Evolutionary conservation across 2,329 filamentous ascomycete species (phyloP).

Genomic region (Passalora sequoiae): DNA sequence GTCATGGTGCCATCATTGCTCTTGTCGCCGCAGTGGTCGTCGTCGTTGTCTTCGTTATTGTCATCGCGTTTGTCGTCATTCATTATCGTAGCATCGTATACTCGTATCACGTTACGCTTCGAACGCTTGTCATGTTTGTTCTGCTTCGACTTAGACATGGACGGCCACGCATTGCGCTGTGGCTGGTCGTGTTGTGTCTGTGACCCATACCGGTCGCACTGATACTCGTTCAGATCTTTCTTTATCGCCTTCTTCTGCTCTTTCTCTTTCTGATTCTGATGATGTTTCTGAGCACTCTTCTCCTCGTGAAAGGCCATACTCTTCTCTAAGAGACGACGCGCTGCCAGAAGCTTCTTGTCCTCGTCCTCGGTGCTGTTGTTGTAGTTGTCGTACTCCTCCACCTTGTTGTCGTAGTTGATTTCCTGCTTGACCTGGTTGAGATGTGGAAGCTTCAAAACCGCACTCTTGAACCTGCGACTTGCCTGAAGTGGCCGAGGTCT

Average conservation of each 20-base stretch:
- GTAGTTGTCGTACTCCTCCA: slow-evolving; percentile 16
- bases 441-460: slow-evolving; percentile 47
- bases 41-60: too few species aligned
- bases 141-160: slow-evolving; percentile 22
- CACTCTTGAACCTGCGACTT: slow-evolving; percentile 41
- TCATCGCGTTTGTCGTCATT: too few species aligned
- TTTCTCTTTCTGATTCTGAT: slow-evolving; percentile 29
- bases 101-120: slow-evolving; percentile 14
- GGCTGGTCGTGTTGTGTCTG: slow-evolving; percentile 26
- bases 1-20: slow-evolving; percentile 2
- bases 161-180: slow-evolving; percentile 13
- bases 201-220: slow-evolving; percentile 30
- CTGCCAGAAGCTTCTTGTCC: slow-evolving; percentile 19
- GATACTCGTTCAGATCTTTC: slow-evolving; percentile 28
- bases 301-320: slow-evolving; percentile 28
- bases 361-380: slow-evolving; percentile 21
- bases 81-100: slow-evolving; percentile 21
- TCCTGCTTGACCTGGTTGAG: slow-evolving; percentile 34
- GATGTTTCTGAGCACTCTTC: slow-evolving; percentile 34
- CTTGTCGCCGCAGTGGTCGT: too few species aligned
- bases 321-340: slow-evolving; percentile 28
- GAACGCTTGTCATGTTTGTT: not conserved
- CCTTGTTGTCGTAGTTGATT: slow-evolving; percentile 17
- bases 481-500: slow-evolving; percentile 33
- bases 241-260: slow-evolving; percentile 26